phyloP scores from a whole-genome alignment of 192 early-diverging fungal genomes.

The Coemansia interrupta region DNA sequence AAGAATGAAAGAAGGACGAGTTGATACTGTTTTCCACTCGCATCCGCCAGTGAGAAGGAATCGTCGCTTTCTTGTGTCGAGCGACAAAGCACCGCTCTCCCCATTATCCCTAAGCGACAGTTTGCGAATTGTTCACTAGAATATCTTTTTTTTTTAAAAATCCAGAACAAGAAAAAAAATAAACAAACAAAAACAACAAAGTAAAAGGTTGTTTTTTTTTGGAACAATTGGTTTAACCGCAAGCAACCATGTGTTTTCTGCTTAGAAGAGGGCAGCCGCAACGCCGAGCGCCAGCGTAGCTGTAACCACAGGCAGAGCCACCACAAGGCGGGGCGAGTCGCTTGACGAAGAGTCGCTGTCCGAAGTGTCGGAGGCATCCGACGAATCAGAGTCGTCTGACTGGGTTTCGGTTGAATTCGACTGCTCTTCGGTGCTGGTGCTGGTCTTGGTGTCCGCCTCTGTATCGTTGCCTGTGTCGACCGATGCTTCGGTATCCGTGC shows the following conservation, averaged over 20 bases:
- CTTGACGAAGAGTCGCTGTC: background rate
- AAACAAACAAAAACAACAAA: slow-evolving; percentile 1
- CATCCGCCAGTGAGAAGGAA: too few species aligned
- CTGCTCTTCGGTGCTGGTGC: background rate
- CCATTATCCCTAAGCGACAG: too few species aligned
- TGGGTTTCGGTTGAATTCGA: background rate
- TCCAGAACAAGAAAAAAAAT: too few species aligned
- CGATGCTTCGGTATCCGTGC: background rate
- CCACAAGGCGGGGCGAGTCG: background rate
- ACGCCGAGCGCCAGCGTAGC: background rate
- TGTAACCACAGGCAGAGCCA: background rate
- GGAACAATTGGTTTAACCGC: too few species aligned
- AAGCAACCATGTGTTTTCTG: background rate
- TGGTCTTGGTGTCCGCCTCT: background rate
- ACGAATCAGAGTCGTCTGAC: too few species aligned
- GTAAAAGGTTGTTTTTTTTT: too few species aligned
- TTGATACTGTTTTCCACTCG: too few species aligned
- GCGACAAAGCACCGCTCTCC: too few species aligned
- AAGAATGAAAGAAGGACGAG: too few species aligned
- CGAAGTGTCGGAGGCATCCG: background rate
- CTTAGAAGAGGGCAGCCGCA: background rate
- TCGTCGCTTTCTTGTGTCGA: too few species aligned
- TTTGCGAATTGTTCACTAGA: too few species aligned
- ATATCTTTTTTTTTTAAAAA: too few species aligned
- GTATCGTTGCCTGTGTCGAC: background rate